Base-by-base conservation (phyloP, 441 rosid genomes). In the Gossypium aridum region DNA sequence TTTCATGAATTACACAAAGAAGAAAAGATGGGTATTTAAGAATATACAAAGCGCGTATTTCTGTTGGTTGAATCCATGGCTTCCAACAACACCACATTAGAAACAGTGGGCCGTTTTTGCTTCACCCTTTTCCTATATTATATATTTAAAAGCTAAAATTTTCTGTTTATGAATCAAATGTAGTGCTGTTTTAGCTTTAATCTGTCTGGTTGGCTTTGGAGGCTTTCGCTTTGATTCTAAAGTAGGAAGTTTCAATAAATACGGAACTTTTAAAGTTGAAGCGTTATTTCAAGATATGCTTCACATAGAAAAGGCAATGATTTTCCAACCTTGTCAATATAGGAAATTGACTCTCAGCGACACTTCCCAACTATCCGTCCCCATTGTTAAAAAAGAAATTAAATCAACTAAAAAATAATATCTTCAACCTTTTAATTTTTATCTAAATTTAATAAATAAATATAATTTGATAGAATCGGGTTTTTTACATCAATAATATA, bases 1-100 rank as follows among this genome's bases (percentile, higher is more conserved):
- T 43, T 66, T 25, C 22, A 45, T 13, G 37, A 45, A 22, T 59
- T 22, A 14, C 34, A 49, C 13, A 23, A 39, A 72, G 43, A 39
- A 7, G 31, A 56, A 71, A 31, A 37, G 14, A 59, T 37, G 75
- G 34, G 20, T 20, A 1, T 13, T 13, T 20, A 12, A 70, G 55
- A 49, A 22, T 14, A 37, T 72, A 72, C 75, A 59, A 47, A 61
- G 23, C 68, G 12, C 4, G 12, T 9, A 37, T 25, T 28, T 8
- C 7, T 4, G 37, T 25, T 59, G 45, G 45, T 72, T 6, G 75
- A 60, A 47, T 72, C 68, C 75, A 72, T 72, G 67, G 75, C 43
- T 23, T 47, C 23, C 25, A 19, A 23, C 3, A 45, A 16, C 56
- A 56, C n/a, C 31, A 14, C 59, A 25, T 22, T 56, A 61, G 75